These are phyloP conservation scores for Yarrowia hollandica DNA, from an alignment of 805 yeast species.

Conservation along the genomic window DNA sequence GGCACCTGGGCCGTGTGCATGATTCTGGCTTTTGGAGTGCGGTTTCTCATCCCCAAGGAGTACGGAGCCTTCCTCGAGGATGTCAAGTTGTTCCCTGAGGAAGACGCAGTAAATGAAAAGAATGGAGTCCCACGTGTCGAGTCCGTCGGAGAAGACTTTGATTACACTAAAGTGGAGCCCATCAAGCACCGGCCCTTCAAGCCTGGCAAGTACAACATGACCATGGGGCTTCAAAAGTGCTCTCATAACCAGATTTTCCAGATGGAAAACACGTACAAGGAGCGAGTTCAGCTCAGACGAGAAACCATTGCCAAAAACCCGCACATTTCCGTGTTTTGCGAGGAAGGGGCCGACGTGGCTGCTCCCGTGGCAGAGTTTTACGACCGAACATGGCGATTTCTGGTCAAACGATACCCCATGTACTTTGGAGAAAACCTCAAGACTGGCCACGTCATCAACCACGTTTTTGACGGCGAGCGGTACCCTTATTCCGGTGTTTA, in stretches of 20 bases:
- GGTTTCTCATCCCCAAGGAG: not conserved
- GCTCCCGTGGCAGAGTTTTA: constrained; percentile 54
- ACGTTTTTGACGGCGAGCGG: constrained; percentile 45
- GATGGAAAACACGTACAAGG: constrained; percentile 60
- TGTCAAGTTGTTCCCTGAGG: not conserved
- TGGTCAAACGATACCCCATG: constrained; percentile 54
- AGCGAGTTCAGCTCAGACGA: constrained; percentile 46
- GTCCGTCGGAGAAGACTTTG: constrained; percentile 4
- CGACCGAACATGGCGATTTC: constrained; percentile 45
- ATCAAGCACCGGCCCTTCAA: constrained; percentile 55
- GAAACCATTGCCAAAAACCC: constrained; percentile 39
- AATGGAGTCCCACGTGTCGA: not conserved
- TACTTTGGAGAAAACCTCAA: constrained; percentile 44
- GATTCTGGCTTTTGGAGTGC: not conserved
- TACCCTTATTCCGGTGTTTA: constrained; percentile 34
- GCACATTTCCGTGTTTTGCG: constrained; percentile 42
- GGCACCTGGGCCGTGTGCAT: constrained; percentile 20
- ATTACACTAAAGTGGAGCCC: constrained; percentile 12
- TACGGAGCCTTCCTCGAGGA: not conserved
- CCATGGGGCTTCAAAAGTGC: constrained; percentile 58
- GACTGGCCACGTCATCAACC: constrained; percentile 36
- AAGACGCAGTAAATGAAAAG: not conserved
- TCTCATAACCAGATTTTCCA: constrained; percentile 57
- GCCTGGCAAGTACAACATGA: constrained; percentile 58
- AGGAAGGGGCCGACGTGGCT: constrained; percentile 38